Conservation (phyloP, 495 filamentous ascomycete genomes). For the Aspergillus ellipticus region DNA sequence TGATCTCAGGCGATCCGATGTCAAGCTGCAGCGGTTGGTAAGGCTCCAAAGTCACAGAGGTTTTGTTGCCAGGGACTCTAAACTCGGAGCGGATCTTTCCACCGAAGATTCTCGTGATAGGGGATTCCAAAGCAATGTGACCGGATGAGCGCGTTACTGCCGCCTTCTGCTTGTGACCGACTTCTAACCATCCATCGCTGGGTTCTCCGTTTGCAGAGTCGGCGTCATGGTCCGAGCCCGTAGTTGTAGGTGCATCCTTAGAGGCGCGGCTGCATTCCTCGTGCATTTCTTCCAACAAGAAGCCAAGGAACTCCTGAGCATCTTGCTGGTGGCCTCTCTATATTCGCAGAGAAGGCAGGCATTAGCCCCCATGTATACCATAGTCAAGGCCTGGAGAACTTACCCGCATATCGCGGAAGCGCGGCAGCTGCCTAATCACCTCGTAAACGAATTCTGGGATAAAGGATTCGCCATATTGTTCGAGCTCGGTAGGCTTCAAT, state of each 20-base stretch:
- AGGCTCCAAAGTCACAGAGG: conserved; percentile 86
- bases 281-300: conserved; percentile 86
- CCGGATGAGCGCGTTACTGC: conserved; percentile 87
- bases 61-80: conserved; percentile 78
- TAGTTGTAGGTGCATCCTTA: conserved; percentile 45
- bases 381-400: conserved; percentile 22
- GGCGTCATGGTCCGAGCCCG: conserved; percentile 39
- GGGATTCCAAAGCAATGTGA: conserved; percentile 64
- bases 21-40: conserved; percentile 95
- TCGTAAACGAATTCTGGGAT: conserved; percentile 95
- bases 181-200: conserved; percentile 79
- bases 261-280: conserved; percentile 84
- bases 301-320: conserved; percentile 95
- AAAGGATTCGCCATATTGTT: conserved; percentile 87
- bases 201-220: conserved; percentile 29
- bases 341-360: background rate
- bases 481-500: conserved; percentile 76
- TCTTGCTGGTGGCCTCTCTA: conserved; percentile 95
- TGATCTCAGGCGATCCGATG: conserved; percentile 77
- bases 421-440: conserved; percentile 76
- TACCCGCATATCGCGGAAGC: conserved; percentile 89
- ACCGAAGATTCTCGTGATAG: conserved; percentile 91
- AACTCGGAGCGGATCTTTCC: conserved; percentile 89
- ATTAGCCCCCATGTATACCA: background rate
- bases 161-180: conserved; percentile 85